Base-by-base conservation (phyloP, 345 rosid genomes). In the Jatropha curcas region DNA sequence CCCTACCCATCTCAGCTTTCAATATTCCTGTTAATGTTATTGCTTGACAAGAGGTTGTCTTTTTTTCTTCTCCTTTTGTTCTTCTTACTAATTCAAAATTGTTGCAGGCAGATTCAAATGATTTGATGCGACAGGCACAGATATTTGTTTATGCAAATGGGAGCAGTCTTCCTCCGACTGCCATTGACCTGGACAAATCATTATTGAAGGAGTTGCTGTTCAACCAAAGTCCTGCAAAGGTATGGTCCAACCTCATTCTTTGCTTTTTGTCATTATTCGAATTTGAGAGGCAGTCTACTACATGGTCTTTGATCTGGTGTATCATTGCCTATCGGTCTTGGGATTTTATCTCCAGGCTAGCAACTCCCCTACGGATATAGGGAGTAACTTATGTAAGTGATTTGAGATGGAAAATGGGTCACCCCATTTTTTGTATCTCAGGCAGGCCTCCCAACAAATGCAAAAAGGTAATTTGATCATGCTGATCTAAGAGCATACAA, bases 141-240 rank as follows among this genome's bases (percentile, higher is more conserved):
- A 79, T 84, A 69, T 95, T 95, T 83, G 59, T 88, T 57, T 93
- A 93, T 77, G 84, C 85, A 60, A 90, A 93, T 68, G 99, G 99
- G 71, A 93, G 85, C 65, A 83, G 77, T 73, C 77, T 76, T 58
- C 88, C 97, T 78, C 96, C 99, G 61, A 93, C 99, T 2, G 96
- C 98, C 17, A 90, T 91, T 65, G 97, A 95, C 67, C 82, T 95
- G 17, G 90, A 95, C 77, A 95, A 87, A 75, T 87, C 96, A 67
- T 76, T 95, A 70, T 76, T 86, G 58, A 85, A 74, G 74, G 98
- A 91, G 17, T 80, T 93, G 74, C 78, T 95, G 61, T 93, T 91
- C 81, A 93, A 95, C 77, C 93, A 88, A 80, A 86, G 94, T 75
- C 93, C 94, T 56, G 80, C 92, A 46, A 95, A 95, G 90, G 99